Evolutionary conservation across 371 early-diverging fungal genomes (phyloP).

Genomic region (Synchytrium microbalum): DNA sequence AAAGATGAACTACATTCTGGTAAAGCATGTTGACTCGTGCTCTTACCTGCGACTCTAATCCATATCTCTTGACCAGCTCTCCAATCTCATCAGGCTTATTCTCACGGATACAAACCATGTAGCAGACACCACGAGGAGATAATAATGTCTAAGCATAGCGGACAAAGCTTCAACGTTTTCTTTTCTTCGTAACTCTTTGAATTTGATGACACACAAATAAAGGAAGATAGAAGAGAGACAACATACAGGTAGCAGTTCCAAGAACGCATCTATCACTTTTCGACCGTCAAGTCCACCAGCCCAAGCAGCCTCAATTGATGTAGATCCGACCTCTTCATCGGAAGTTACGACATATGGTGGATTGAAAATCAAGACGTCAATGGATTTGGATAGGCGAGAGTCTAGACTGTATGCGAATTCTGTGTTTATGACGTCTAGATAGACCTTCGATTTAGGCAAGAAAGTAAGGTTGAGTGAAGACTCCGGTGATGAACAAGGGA

Average conservation of each 20-base stretch:
- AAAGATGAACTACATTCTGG: not conserved
- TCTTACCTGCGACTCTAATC: constrained; percentile 17
- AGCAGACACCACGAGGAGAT: constrained; percentile 67
- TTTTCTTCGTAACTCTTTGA: not conserved
- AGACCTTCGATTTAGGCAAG: constrained; percentile 23
- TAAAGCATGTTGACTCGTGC: not conserved
- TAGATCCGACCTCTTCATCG: constrained; percentile 54
- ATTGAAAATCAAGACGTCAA: constrained; percentile 89
- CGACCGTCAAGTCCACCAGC: constrained; percentile 92
- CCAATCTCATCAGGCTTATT: constrained; percentile 81
- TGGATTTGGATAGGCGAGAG: constrained; percentile 39
- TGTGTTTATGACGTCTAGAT: constrained; percentile 53
- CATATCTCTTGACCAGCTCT: constrained; percentile 13
- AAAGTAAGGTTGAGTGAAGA: not conserved
- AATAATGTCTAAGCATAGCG: constrained; percentile 44
- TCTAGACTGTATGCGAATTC: constrained; percentile 48
- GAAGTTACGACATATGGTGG: constrained; percentile 85
- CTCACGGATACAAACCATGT: constrained; percentile 80
- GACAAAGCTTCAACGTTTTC: not conserved
- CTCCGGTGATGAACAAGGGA: not conserved
- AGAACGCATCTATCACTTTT: constrained; percentile 76
- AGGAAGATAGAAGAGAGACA: no score
- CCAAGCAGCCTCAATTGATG: constrained; percentile 78
- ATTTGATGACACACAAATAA: not conserved
- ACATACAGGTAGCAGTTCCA: constrained; percentile 49